Percentiles rank a stretch among this genome's conserved stretches.
Conservation (phyloP, 345 rosid genomes). For the Xanthoceras sorbifolium region DNA sequence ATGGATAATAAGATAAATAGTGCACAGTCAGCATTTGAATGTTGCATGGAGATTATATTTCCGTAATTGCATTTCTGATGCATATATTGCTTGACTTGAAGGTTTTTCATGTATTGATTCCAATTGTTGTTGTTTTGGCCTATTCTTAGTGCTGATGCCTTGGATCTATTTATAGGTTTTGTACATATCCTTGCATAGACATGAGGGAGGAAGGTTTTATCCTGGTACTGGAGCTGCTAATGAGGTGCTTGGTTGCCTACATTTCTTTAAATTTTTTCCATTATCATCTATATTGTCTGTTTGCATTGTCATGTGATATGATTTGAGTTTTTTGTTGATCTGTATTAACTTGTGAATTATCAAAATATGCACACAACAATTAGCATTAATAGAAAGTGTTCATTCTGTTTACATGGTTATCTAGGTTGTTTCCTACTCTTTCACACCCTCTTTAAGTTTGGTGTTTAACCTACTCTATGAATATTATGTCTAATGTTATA, state of each 20-base stretch:
- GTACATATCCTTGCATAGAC: slow-evolving; percentile 91
- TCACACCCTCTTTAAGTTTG: not conserved
- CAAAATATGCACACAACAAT: not conserved
- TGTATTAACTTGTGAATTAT: not conserved
- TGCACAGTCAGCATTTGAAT: slow-evolving; percentile 3
- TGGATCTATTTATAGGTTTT: slow-evolving; percentile 55
- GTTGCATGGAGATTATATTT: slow-evolving; percentile 2
- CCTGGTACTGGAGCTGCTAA: slow-evolving; percentile 89
- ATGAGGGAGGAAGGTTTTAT: slow-evolving; percentile 86
- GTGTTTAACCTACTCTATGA: slow-evolving; percentile 10
- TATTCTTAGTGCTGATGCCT: slow-evolving; percentile 3
- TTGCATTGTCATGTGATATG: not conserved
- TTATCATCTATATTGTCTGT: not conserved
- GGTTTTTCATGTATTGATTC: not conserved
- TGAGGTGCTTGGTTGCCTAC: slow-evolving; percentile 54
- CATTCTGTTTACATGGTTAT: not conserved
- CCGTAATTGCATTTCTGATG: not conserved
- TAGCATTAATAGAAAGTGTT: not conserved
- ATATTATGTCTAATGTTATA: not conserved
- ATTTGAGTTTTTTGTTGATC: not conserved
- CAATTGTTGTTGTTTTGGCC: not conserved
- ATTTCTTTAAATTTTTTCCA: not conserved
- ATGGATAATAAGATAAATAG: slow-evolving; percentile 2
- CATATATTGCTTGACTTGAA: not conserved
- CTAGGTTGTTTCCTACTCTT: not conserved